phyloP scores from a whole-genome alignment of 1,284 basidiomycete genomes.

The Afroboletus lepidellus region DNA sequence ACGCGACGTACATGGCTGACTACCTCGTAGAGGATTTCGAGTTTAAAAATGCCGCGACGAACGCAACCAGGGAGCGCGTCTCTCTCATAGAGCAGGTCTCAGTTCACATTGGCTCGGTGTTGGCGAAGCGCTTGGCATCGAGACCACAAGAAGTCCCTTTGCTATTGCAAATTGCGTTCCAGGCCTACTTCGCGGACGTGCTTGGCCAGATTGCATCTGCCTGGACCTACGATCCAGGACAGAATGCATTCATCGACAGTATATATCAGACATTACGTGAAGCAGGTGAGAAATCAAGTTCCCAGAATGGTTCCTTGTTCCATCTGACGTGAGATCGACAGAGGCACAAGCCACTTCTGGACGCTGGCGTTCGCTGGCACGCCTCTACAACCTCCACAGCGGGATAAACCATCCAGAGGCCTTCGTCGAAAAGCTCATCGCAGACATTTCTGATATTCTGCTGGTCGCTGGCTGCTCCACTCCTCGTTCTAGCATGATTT shows the following conservation, averaged over 20 bases:
- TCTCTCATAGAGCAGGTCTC: background rate
- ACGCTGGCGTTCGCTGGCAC: background rate
- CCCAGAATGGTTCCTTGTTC: background rate
- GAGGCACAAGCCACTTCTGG: background rate
- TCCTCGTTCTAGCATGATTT: background rate
- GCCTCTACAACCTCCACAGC: background rate
- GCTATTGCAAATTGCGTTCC: background rate
- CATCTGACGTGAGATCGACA: background rate
- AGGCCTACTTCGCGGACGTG: background rate
- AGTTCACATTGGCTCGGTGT: background rate
- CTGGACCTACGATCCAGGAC: background rate
- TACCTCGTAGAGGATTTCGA: background rate
- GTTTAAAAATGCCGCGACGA: background rate
- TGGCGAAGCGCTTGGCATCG: background rate
- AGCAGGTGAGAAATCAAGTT: background rate
- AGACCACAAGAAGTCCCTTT: background rate
- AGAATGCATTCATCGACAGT: background rate
- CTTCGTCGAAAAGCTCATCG: background rate
- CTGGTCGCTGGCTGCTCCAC: background rate
- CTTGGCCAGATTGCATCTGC: background rate
- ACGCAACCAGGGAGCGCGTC: background rate
- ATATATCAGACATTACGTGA: background rate
- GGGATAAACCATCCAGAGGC: background rate
- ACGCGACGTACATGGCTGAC: background rate
- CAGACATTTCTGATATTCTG: background rate